Evolutionary conservation across 495 filamentous ascomycete species (phyloP).

Genomic region (Amphirosellinia nigrospora): DNA sequence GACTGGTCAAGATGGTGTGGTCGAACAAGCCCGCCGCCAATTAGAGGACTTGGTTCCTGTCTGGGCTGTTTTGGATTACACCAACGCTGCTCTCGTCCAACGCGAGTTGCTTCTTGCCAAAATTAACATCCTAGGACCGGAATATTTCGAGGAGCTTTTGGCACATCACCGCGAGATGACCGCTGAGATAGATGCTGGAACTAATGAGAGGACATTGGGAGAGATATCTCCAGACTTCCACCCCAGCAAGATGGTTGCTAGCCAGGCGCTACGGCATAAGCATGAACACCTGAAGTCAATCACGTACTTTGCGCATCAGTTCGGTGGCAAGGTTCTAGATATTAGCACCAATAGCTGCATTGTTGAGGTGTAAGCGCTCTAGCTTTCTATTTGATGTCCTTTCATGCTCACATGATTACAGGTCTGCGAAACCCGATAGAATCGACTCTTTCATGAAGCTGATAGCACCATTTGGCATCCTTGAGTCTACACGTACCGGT

Average conservation of each 20-base stretch:
- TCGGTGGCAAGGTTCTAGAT: slow-evolving; percentile 95
- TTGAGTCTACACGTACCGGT: slow-evolving; percentile 92
- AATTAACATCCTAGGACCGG: slow-evolving; percentile 91
- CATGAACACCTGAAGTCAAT: slow-evolving; percentile 95
- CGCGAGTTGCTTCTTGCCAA: slow-evolving; percentile 96
- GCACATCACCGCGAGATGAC: slow-evolving; percentile 87
- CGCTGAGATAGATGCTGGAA: slow-evolving; percentile 44
- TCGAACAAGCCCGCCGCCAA: slow-evolving; percentile 95
- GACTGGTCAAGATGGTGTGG: slow-evolving; percentile 93
- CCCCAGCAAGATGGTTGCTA: slow-evolving; percentile 79
- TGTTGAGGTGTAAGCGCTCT: slow-evolving; percentile 82
- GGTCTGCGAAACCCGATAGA: slow-evolving; percentile 88
- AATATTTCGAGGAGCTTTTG: slow-evolving; percentile 96
- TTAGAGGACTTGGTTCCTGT: slow-evolving; percentile 96
- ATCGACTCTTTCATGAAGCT: slow-evolving; percentile 99
- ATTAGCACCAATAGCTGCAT: slow-evolving; percentile 98
- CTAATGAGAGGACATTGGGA: slow-evolving; percentile 44
- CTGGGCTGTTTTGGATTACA: slow-evolving; percentile 98
- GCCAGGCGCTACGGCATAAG: slow-evolving; percentile 91
- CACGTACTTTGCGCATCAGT: slow-evolving; percentile 95
- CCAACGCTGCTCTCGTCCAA: slow-evolving; percentile 89
- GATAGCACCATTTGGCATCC: slow-evolving; percentile 91
- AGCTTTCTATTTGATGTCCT: neutral
- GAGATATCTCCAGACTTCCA: slow-evolving; percentile 74
- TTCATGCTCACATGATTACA: slow-evolving; percentile 43